Percentiles rank a stretch among this genome's conserved stretches.
Evolutionary conservation across 305 asterid genomes (phyloP).

Genomic region (Fraxinus greggii): DNA sequence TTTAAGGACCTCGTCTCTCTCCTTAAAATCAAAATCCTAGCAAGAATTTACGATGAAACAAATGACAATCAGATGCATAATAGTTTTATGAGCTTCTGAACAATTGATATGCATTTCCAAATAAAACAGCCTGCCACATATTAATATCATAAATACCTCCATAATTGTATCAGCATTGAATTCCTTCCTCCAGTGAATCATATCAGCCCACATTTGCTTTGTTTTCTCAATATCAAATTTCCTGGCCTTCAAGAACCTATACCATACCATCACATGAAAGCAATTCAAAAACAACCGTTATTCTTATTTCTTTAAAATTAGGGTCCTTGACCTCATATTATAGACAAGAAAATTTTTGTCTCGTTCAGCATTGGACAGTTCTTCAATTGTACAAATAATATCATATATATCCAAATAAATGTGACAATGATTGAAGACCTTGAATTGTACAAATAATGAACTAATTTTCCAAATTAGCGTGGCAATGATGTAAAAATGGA

Average conservation of each 20-base stretch:
- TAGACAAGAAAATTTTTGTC: not conserved
- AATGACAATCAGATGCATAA: not conserved
- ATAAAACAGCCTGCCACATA: not conserved
- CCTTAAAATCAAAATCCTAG: slow-evolving; percentile 80
- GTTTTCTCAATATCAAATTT: slow-evolving; percentile 80
- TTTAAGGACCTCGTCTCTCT: slow-evolving; percentile 79
- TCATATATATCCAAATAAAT: not conserved
- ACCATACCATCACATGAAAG: slow-evolving; percentile 6
- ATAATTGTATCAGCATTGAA: slow-evolving; percentile 68
- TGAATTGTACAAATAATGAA: not conserved
- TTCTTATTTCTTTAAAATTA: not conserved
- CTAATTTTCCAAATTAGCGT: not conserved
- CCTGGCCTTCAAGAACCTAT: slow-evolving; percentile 90
- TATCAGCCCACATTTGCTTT: slow-evolving; percentile 95
- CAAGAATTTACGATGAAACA: not conserved
- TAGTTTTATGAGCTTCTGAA: not conserved
- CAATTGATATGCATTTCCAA: not conserved
- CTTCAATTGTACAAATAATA: not conserved
- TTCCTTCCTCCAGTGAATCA: slow-evolving; percentile 95
- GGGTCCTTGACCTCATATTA: not conserved
- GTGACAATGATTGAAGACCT: not conserved
- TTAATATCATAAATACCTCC: slow-evolving; percentile 46
- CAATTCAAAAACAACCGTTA: not conserved
- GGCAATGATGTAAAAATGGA: not conserved
- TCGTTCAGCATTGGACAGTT: not conserved